A percentile compares a stretch with the other conserved stretches of the same genome.
phyloP scores from a whole-genome alignment of 139 green algal genomes.

The Ettlia oleoabundans region DNA sequence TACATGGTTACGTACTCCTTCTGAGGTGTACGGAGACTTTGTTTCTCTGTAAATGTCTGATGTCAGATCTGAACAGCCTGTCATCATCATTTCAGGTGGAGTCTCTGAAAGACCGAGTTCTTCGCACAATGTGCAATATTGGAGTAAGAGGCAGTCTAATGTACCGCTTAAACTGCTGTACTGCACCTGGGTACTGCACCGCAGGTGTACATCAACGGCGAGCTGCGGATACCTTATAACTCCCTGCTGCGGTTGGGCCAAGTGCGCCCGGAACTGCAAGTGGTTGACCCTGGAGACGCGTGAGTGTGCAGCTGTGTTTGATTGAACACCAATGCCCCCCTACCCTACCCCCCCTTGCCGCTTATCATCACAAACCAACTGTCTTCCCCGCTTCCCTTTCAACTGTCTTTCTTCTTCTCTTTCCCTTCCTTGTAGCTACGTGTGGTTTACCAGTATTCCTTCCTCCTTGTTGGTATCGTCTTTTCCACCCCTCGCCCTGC shows the following conservation, averaged over 20 bases:
- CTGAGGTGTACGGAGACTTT: no score
- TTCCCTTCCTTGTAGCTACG: constrained; percentile 20
- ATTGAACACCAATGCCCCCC: neutral
- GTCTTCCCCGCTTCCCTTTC: neutral
- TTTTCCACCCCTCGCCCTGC: no score
- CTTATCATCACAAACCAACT: no score
- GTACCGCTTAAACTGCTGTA: neutral
- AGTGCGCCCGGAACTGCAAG: constrained; percentile 63
- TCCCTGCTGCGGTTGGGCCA: constrained; percentile 55
- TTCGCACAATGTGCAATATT: no score
- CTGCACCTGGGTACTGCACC: neutral
- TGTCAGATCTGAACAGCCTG: no score
- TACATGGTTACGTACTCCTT: no score
- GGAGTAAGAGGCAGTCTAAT: no score
- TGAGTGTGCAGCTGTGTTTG: constrained; percentile 35
- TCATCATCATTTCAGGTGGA: no score
- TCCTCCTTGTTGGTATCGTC: no score
- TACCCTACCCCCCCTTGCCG: no score
- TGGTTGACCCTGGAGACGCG: constrained; percentile 65
- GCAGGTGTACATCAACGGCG: constrained; percentile 23
- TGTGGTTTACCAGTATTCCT: constrained; percentile 58
- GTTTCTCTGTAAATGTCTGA: no score
- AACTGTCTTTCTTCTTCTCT: neutral
- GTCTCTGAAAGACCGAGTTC: no score
- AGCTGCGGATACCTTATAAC: constrained; percentile 47